Evolutionary conservation across 129 eudicot species (phyloP).

Genomic region (Flaveria bidentis): DNA sequence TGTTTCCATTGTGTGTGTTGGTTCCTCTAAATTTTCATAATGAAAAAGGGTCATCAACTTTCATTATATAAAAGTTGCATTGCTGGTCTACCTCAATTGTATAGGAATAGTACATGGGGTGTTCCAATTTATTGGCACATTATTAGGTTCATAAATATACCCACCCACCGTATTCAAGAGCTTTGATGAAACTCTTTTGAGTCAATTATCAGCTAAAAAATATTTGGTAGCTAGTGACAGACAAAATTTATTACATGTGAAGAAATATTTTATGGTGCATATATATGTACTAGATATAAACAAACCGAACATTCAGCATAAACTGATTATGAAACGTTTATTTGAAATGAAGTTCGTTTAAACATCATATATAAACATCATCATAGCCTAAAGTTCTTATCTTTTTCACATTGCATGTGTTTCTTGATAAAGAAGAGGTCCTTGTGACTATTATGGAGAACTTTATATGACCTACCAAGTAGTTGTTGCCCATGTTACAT

Average conservation of each 20-base stretch:
- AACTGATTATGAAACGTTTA: too few relatives aligned
- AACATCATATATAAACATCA: too few relatives aligned
- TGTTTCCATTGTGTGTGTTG: conserved; percentile 38
- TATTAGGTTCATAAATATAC: conserved; percentile 29
- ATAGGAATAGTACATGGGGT: conserved; percentile 12
- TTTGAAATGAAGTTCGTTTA: too few relatives aligned
- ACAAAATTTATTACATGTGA: neutral
- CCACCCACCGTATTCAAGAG: conserved; percentile 32
- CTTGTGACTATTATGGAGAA: neutral
- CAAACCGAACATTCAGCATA: too few relatives aligned
- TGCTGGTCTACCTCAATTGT: neutral
- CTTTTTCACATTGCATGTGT: neutral
- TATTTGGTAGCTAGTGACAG: neutral
- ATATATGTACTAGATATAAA: too few relatives aligned
- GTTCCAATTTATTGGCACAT: neutral
- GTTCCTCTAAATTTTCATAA: neutral
- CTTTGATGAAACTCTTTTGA: conserved; percentile 8
- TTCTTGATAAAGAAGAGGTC: neutral
- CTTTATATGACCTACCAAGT: neutral
- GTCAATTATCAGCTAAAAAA: neutral
- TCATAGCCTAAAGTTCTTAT: neutral
- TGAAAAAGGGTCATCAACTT: neutral
- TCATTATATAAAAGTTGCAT: neutral
- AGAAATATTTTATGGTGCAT: neutral
- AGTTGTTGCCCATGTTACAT: neutral